Percentiles rank a stretch among this genome's conserved stretches.
Conservation (phyloP, 139 green algal species). For the Tetraselmis chui region DNA sequence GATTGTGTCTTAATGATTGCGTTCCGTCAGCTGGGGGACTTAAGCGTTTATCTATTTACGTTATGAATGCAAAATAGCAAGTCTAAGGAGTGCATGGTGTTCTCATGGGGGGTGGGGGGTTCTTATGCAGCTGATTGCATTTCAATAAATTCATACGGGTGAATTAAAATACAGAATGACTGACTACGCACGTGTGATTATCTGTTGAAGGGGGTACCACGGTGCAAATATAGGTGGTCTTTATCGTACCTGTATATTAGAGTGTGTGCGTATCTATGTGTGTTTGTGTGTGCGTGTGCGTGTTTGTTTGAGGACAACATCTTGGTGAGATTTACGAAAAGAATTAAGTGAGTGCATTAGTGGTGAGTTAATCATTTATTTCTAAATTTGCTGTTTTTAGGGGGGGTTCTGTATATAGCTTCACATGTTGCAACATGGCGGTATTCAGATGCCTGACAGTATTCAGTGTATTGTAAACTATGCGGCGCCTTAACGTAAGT, state of each 20-base stretch:
- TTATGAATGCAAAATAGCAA: no score
- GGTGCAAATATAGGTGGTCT: no score
- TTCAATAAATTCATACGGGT: no score
- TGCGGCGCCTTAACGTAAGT: neutral
- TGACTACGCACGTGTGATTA: no score
- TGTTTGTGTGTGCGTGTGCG: constrained; percentile 10
- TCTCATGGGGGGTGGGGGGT: no score
- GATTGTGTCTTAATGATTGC: no score
- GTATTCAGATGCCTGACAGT: neutral
- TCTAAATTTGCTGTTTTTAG: constrained; percentile 1
- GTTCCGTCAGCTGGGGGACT: no score
- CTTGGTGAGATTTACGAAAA: constrained; percentile 25
- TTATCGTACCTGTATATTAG: neutral
- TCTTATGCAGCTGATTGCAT: no score
- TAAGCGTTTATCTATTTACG: no score
- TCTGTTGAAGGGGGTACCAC: no score
- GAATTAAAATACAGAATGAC: no score
- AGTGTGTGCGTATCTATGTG: constrained; percentile 1
- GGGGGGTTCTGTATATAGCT: neutral
- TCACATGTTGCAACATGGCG: neutral
- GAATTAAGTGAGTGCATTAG: constrained; percentile 31
- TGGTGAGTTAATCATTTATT: neutral
- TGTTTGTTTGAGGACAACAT: constrained; percentile 12
- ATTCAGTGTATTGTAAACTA: neutral
- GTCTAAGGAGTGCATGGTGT: no score